Evolutionary conservation across 2,329 filamentous ascomycete species (phyloP).

Genomic region (Paraphoma chrysanthemicola): DNA sequence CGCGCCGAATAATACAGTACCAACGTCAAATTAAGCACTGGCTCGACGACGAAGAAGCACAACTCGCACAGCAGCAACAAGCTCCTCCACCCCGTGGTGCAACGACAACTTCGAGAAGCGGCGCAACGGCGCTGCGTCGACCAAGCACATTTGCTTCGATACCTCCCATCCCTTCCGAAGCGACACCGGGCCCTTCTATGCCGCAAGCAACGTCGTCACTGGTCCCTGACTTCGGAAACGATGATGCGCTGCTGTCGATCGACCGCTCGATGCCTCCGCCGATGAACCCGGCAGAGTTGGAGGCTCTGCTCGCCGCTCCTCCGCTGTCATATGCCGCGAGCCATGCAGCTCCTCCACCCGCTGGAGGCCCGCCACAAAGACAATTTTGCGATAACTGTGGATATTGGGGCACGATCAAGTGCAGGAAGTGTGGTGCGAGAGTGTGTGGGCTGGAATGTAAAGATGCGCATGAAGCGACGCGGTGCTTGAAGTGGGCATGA

Average conservation of each 20-base stretch:
- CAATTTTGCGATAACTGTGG: conserved; percentile 81
- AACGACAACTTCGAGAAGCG: conserved; percentile 11
- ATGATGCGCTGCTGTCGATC: conserved; percentile 63
- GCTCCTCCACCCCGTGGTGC: conserved; percentile 25
- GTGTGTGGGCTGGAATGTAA: conserved; percentile 81
- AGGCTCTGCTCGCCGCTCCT: conserved; percentile 67
- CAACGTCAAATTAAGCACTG: conserved; percentile 87
- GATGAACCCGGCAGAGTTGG: conserved; percentile 68
- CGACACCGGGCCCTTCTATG: conserved; percentile 25
- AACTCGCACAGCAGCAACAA: conserved; percentile 60
- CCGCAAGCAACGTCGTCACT: conserved; percentile 12
- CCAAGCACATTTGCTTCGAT: conserved; percentile 32
- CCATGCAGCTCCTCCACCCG: conserved; percentile 49
- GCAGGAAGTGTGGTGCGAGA: conserved; percentile 77
- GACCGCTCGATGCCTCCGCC: conserved; percentile 64
- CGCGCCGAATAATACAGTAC: conserved; percentile 78
- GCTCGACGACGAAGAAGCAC: conserved; percentile 77
- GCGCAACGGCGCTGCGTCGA: conserved; percentile 24
- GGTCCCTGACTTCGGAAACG: conserved; percentile 21
- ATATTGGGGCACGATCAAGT: conserved; percentile 80
- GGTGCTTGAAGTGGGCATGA: conserved; percentile 53
- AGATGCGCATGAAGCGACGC: conserved; percentile 73
- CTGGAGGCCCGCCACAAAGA: conserved; percentile 59
- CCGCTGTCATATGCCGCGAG: conserved; percentile 74
- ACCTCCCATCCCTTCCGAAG: conserved; percentile 35